Conservation (phyloP, 2,329 filamentous ascomycete genomes). For the Verticillium isaacii region DNA sequence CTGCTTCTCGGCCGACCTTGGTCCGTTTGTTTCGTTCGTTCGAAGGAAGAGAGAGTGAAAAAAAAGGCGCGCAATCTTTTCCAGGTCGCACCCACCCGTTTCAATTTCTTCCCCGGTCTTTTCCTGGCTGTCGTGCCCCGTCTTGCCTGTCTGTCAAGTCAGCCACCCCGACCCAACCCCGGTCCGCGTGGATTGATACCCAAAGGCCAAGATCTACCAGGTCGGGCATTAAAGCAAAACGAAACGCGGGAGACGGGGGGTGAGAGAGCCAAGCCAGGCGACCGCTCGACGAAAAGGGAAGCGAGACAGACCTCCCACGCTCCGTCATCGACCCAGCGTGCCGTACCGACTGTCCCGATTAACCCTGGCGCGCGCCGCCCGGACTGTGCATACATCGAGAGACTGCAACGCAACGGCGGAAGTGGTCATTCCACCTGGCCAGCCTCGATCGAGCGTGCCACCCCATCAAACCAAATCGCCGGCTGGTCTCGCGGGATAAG, state of each 20-base stretch:
- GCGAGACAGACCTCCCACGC: background rate
- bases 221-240: background rate
- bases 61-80: slow-evolving; percentile 3
- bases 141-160: slow-evolving; percentile 1
- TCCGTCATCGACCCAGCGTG: background rate
- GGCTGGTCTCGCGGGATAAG: too few species aligned
- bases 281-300: background rate
- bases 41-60: too few species aligned
- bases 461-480: background rate
- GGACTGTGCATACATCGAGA: background rate
- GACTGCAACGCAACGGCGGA: background rate
- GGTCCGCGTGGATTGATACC: background rate
- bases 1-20: background rate
- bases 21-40: too few species aligned
- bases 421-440: background rate
- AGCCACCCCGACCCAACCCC: background rate
- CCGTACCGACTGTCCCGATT: background rate
- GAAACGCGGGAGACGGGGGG: background rate
- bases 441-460: background rate
- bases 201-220: background rate
- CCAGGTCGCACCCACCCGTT: background rate
- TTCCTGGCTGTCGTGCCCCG: slow-evolving; percentile 4
- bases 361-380: background rate
- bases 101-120: slow-evolving; percentile 9
- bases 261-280: background rate